Evolutionary conservation across 345 rosid genomes (phyloP), one percentile per base, ranked within the genome.

Genomic region (Citrus australasica): DNA sequence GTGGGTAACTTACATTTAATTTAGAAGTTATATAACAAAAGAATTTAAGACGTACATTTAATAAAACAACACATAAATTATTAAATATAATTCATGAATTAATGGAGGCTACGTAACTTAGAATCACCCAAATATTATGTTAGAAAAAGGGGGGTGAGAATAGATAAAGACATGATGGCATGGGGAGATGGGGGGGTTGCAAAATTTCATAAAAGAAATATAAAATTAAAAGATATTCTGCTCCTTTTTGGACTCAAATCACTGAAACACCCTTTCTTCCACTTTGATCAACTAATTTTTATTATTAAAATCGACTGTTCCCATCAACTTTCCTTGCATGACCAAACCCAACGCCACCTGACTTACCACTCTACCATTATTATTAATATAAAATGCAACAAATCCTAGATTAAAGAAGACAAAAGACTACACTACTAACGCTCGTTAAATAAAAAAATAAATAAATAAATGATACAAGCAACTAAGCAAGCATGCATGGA

Each of bases 301-400:
- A 40, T 22, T 35, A 71, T 30, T 53, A 37, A 63, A 13, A 13
- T 8, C 1, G 2, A 13, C 1, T 42, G 69, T 74, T 61, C 22
- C 22, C 66, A 8, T 38, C 38, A 25, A 37, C 67, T 8, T 60
- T 64, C 42, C 37, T 38, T 27, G 21, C 0, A 30, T 28, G 61
- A 11, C 42, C 40, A 63, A 75, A 75, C 70, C 70, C 60, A 46
- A 46, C 62, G 61, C 70, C 78, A 30, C 71, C 32, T 19, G 16
- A 11, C 51, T 67, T 11, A 46, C 51, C 51, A 42, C 51, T 10
- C 51, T 13, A 3, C 51, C 13, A 13, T 46, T 13, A 46, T 46
- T 21, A 21, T 40, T 37, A 24, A 8, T 35, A 37, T 2, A 25
- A 61, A 74, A 63, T 28, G 61, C 30, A 46, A 22, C 37, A 38